phyloP scores from a whole-genome alignment of 108 stramenopile species.

The Pseudonitzschia multistriata region DNA sequence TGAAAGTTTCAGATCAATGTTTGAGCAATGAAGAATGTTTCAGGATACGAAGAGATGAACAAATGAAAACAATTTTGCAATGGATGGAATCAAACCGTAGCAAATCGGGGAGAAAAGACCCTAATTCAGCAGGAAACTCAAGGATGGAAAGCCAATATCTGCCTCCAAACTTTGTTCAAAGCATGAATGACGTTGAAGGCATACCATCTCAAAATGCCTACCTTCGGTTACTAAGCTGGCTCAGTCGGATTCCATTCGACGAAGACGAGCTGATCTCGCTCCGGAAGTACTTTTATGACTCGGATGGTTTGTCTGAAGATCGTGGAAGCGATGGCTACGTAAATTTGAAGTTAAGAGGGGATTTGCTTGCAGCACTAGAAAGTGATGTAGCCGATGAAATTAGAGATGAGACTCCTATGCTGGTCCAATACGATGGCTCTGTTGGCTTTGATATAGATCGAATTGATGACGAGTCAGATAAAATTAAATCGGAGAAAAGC shows the following conservation, averaged over 20 bases:
- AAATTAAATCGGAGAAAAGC: not conserved
- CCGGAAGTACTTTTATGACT: constrained; percentile 80
- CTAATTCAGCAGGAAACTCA: constrained; percentile 16
- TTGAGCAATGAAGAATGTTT: constrained; percentile 86
- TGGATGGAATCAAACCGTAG: constrained; percentile 82
- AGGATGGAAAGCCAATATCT: constrained; percentile 43
- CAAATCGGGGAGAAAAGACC: constrained; percentile 26
- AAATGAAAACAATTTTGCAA: constrained; percentile 82
- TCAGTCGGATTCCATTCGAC: constrained; percentile 87
- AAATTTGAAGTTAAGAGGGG: constrained; percentile 78
- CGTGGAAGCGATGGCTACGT: constrained; percentile 68
- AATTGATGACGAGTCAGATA: not conserved
- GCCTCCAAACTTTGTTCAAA: constrained; percentile 57
- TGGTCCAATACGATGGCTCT: constrained; percentile 38
- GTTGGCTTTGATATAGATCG: constrained; percentile 66
- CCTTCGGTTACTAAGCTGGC: constrained; percentile 78
- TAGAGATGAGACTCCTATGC: constrained; percentile 56
- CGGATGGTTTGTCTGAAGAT: constrained; percentile 61
- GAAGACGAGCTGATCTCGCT: constrained; percentile 82
- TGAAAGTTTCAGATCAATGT: constrained; percentile 63
- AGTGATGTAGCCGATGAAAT: constrained; percentile 82
- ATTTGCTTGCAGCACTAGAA: constrained; percentile 79
- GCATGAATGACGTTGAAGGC: constrained; percentile 61
- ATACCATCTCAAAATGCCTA: constrained; percentile 83
- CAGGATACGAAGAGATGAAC: constrained; percentile 73